phyloP scores from a whole-genome alignment of 2,329 filamentous ascomycete species.

The Ustilaginoidea virens region DNA sequence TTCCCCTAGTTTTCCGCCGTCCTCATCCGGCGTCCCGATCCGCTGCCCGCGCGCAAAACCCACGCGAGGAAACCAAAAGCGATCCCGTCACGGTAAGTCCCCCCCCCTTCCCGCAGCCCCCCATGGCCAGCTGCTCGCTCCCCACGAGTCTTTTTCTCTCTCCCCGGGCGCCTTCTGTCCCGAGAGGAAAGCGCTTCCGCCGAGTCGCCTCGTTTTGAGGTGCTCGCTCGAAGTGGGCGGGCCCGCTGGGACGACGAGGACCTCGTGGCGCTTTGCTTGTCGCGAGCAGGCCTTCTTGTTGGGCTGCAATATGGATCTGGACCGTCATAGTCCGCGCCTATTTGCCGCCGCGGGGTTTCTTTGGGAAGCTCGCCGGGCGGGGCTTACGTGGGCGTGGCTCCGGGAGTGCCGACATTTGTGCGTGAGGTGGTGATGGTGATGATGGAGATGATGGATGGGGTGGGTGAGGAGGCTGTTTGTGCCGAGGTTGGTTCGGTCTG shows the following conservation, averaged over 20 bases:
- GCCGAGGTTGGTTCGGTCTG: no score
- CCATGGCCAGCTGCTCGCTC: slow-evolving; percentile 16
- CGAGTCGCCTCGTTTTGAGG: slow-evolving; percentile 20
- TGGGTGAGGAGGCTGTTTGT: no score
- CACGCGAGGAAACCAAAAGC: no score
- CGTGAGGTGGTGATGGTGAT: no score
- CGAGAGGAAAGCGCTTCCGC: slow-evolving; percentile 17
- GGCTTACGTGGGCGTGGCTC: slow-evolving; percentile 34
- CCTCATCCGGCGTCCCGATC: no score
- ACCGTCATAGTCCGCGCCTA: slow-evolving; percentile 40
- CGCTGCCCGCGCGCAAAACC: no score
- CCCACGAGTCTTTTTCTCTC: slow-evolving; percentile 19
- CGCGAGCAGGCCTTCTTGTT: slow-evolving; percentile 4
- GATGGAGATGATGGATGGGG: no score
- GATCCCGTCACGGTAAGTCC: no score
- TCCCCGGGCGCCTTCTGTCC: slow-evolving; percentile 17
- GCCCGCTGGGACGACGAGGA: slow-evolving; percentile 13
- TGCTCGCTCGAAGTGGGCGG: slow-evolving; percentile 20
- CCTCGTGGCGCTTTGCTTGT: slow-evolving; percentile 4
- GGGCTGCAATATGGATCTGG: slow-evolving; percentile 28
- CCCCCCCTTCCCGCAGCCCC: slow-evolving; percentile 10
- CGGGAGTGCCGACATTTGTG: slow-evolving; percentile 29
- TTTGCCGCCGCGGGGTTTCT: slow-evolving; percentile 10
- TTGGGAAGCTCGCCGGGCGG: slow-evolving; percentile 6
- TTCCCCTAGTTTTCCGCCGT: no score